phyloP scores from a whole-genome alignment of 176 grass and related monocot genomes.

The Cenchrus fungigraminus region DNA sequence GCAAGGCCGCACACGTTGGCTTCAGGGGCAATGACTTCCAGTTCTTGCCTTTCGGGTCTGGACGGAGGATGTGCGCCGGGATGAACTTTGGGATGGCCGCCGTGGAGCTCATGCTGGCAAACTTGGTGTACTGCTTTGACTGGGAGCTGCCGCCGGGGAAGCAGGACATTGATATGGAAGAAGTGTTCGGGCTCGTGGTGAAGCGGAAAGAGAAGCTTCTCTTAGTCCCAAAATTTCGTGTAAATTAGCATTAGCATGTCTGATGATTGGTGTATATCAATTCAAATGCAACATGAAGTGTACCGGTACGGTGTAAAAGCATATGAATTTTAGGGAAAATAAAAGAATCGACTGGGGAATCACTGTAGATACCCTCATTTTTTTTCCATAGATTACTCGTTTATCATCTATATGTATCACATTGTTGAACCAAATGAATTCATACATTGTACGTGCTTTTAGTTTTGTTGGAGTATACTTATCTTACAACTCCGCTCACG shows the following conservation, averaged over 20 bases:
- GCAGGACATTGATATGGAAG: constrained; percentile 36
- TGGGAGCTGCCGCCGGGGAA: neutral
- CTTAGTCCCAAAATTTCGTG: constrained; percentile 32
- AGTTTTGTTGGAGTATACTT: no score
- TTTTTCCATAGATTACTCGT: no score
- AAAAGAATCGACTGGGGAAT: no score
- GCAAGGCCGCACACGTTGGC: neutral
- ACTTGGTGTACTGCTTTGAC: neutral
- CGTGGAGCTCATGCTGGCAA: constrained; percentile 20
- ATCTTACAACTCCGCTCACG: no score
- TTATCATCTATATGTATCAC: no score
- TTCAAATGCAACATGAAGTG: neutral
- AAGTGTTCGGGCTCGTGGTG: constrained; percentile 42
- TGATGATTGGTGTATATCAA: neutral
- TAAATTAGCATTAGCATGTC: neutral
- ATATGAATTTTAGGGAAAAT: no score
- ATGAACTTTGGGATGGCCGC: neutral
- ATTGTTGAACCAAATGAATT: no score
- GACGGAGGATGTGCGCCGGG: neutral
- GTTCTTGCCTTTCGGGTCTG: neutral
- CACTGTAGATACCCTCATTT: no score
- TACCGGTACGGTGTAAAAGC: no score
- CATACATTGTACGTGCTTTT: no score
- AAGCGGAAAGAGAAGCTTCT: constrained; percentile 32
- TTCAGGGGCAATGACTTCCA: constrained; percentile 10